These are phyloP conservation scores for Geotrichum fermentans DNA, from an alignment of 1,139 yeast species.

Conservation along the genomic window DNA sequence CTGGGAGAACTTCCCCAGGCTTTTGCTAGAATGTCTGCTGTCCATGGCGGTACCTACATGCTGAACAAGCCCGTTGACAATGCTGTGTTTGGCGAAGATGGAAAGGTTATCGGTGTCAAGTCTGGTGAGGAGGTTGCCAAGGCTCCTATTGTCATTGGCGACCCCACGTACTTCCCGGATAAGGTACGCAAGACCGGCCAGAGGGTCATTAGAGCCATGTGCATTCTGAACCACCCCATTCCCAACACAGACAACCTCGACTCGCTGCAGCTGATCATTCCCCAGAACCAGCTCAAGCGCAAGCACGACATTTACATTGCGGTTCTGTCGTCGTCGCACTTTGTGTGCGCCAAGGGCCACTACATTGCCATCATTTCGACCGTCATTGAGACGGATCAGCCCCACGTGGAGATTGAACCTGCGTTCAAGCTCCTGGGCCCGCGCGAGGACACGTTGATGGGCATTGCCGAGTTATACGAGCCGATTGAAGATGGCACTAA, in stretches of 20 bases:
- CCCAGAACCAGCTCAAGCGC: slow-evolving; percentile 92
- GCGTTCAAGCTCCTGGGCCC: slow-evolving; percentile 89
- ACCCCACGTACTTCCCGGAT: slow-evolving; percentile 95
- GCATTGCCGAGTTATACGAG: slow-evolving; percentile 86
- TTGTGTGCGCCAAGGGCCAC: slow-evolving; percentile 86
- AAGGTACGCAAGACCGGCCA: slow-evolving; percentile 81
- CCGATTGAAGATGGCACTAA: slow-evolving; percentile 78
- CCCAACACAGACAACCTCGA: slow-evolving; percentile 80
- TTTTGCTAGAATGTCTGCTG: slow-evolving; percentile 93
- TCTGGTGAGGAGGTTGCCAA: slow-evolving; percentile 89
- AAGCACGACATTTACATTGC: slow-evolving; percentile 94
- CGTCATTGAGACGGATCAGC: slow-evolving; percentile 87
- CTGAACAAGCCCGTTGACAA: slow-evolving; percentile 94
- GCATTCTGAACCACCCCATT: slow-evolving; percentile 84
- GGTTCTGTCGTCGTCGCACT: slow-evolving; percentile 81
- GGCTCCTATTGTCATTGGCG: slow-evolving; percentile 94
- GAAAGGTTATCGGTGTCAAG: slow-evolving; percentile 76
- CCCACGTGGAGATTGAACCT: slow-evolving; percentile 88
- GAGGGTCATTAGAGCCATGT: slow-evolving; percentile 89
- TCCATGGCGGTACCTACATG: slow-evolving; percentile 98
- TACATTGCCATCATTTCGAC: slow-evolving; percentile 92
- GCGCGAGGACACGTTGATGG: slow-evolving; percentile 82
- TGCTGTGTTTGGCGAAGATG: slow-evolving; percentile 64
- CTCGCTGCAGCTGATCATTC: slow-evolving; percentile 89
- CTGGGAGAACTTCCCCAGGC: slow-evolving; percentile 98